Base-by-base conservation (phyloP, 257 asterid species). In the Verbena officinalis region DNA sequence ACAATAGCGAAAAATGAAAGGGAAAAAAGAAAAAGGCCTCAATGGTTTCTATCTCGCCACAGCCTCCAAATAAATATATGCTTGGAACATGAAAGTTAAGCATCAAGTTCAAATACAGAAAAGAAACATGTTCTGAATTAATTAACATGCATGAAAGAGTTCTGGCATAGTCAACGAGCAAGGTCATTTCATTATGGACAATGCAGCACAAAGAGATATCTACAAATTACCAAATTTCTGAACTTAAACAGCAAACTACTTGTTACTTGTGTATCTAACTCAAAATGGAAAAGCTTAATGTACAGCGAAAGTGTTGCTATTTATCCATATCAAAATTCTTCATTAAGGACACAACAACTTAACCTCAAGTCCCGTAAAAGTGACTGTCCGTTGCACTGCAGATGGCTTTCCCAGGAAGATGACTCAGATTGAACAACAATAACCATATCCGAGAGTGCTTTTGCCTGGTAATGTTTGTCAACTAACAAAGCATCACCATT, bases 371-470 rank as follows among this genome's bases (percentile, higher is more conserved):
- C 96, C 91, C 90, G 83, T 55, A 90, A 57, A 75, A 93, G 89
- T 12, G 97, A 77, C 64, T 39, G 78, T 31, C 99, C 97, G 40
- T 93, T 90, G 82, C 99, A 93, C 74, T 93, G 99, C 61, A 93
- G 83, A 83, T 93, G 96, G 83, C 97, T 93, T 81, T 90, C 97
- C 96, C 90, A 88, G 45, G 99, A 87, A 67, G 97, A 69, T 64
- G 94, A 78, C 78, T 93, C 99, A 7, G 99, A 93, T 80, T 93
- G 99, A 72, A 90, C 97, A 66, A 93, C 99, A 62, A 93, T 72
- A 53, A 93, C 91, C 99, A 93, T 93, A 83, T 90, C 99, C 36
- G 99, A 81, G 56, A 93, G 96, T 50, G 97, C 88, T 76, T 85
- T 93, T 59, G 99, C 96, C 70, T 86, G 99, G 67, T 90, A 90